Conservation (phyloP, 176 grass and related monocot species). For the Bolboschoenus planiculmis region DNA sequence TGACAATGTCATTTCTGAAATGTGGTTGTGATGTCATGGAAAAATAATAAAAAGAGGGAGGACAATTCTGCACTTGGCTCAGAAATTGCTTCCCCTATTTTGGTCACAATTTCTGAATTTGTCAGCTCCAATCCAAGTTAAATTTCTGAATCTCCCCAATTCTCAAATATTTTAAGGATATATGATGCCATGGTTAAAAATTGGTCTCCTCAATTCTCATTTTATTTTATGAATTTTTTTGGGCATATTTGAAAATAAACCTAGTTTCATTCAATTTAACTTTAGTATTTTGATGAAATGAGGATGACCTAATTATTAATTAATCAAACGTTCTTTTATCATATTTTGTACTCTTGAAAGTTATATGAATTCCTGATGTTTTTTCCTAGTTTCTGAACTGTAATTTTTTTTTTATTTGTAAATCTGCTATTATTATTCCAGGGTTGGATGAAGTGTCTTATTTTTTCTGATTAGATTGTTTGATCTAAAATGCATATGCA, state of each 20-base stretch:
- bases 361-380: not conserved
- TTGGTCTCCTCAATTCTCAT: not conserved
- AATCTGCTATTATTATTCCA: not conserved
- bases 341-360: not conserved
- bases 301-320: not conserved
- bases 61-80: not conserved
- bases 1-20: not conserved
- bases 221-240: not conserved
- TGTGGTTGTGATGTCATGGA: not conserved
- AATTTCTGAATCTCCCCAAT: not conserved
- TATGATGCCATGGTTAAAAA: not conserved
- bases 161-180: not conserved
- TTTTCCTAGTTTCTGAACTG: not conserved
- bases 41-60: not conserved
- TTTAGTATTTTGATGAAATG: not conserved
- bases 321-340: not conserved
- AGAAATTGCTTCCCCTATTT: not conserved
- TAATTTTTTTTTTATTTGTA: not conserved
- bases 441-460: not conserved
- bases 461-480: not conserved
- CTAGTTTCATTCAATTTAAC: not conserved
- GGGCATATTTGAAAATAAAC: not conserved
- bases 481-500: not conserved
- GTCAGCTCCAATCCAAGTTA: not conserved
- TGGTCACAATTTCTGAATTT: not conserved